Conservation (phyloP, 805 yeast species). For the Saturnispora sekii region DNA sequence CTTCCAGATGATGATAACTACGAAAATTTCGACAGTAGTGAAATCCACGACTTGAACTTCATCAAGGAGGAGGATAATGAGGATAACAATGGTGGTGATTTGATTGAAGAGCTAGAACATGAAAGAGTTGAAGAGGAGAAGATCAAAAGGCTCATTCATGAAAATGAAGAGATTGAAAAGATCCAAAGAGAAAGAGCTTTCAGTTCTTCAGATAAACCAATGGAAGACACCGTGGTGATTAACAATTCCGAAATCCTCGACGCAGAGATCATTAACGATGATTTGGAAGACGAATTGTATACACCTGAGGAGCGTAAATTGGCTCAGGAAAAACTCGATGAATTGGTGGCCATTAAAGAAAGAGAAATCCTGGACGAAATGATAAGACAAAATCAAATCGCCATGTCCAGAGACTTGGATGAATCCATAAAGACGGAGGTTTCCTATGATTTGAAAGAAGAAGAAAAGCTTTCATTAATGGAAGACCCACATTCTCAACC, state of each 20-base stretch:
- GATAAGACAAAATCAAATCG: conserved; percentile 15
- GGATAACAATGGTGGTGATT: not conserved
- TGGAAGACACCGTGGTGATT: conserved; percentile 11
- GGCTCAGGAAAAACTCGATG: conserved; percentile 23
- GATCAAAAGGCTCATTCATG: conserved; percentile 6
- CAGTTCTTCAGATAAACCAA: conserved; percentile 9
- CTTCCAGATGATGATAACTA: conserved; percentile 8
- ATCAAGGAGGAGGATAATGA: conserved; percentile 7
- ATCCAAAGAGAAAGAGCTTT: conserved; percentile 24
- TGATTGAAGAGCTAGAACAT: conserved; percentile 27
- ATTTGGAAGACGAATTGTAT: conserved; percentile 10
- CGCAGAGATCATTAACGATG: conserved; percentile 3
- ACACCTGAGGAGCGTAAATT: conserved; percentile 19
- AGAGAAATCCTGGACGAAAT: conserved; percentile 21
- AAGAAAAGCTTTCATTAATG: not conserved
- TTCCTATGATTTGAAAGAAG: not conserved
- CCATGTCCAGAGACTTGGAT: conserved; percentile 9
- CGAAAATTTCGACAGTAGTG: conserved; percentile 3
- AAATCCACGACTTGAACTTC: conserved; percentile 1
- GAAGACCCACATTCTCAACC: not conserved
- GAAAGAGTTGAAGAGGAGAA: conserved; percentile 26
- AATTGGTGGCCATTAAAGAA: conserved; percentile 19
- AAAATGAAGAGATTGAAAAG: conserved; percentile 30
- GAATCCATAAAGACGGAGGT: conserved; percentile 3
- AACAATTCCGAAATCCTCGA: conserved; percentile 11